Conservation (phyloP, 2,329 filamentous ascomycete species). For the Phialophora chinensis region DNA sequence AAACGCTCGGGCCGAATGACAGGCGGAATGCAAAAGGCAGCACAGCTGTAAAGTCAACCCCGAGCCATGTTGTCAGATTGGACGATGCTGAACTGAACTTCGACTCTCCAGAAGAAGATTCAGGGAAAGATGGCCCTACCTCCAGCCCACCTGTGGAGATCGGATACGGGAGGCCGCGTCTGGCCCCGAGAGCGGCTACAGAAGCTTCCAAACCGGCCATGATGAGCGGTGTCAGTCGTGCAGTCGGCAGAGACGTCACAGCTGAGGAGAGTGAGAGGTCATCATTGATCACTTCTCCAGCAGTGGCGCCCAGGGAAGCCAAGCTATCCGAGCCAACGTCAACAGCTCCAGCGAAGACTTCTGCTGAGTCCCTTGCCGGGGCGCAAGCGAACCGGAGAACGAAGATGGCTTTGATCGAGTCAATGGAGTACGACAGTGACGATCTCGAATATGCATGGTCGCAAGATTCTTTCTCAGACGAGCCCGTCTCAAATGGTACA, state of each 20-base stretch:
- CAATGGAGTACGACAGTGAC: slow-evolving; percentile 41
- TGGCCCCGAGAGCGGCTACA: slow-evolving; percentile 2
- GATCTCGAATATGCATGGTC: slow-evolving; percentile 37
- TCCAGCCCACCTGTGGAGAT: slow-evolving; percentile 21
- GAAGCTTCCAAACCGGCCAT: slow-evolving; percentile 13
- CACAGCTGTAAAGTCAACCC: background rate
- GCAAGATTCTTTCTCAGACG: slow-evolving; percentile 25
- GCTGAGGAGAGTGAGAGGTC: slow-evolving; percentile 9
- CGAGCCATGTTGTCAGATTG: slow-evolving; percentile 19
- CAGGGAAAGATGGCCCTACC: slow-evolving; percentile 3
- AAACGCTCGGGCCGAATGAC: slow-evolving; percentile 18
- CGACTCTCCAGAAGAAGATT: slow-evolving; percentile 19
- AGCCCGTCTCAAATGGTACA: background rate
- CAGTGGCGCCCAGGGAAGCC: slow-evolving; percentile 11
- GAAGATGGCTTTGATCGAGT: slow-evolving; percentile 44
- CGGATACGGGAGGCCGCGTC: slow-evolving; percentile 4
- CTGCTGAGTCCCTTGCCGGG: slow-evolving; percentile 29
- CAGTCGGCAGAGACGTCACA: background rate
- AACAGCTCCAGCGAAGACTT: slow-evolving; percentile 12
- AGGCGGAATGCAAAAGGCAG: background rate
- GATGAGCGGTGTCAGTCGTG: background rate
- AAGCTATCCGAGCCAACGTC: slow-evolving; percentile 10
- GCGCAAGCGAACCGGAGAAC: slow-evolving; percentile 44
- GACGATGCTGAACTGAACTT: slow-evolving; percentile 25
- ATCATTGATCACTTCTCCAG: slow-evolving; percentile 7